These are phyloP conservation scores for Moesziomyces antarcticus DNA, from an alignment of 1,284 basidiomycete genomes.

Conservation along the genomic window DNA sequence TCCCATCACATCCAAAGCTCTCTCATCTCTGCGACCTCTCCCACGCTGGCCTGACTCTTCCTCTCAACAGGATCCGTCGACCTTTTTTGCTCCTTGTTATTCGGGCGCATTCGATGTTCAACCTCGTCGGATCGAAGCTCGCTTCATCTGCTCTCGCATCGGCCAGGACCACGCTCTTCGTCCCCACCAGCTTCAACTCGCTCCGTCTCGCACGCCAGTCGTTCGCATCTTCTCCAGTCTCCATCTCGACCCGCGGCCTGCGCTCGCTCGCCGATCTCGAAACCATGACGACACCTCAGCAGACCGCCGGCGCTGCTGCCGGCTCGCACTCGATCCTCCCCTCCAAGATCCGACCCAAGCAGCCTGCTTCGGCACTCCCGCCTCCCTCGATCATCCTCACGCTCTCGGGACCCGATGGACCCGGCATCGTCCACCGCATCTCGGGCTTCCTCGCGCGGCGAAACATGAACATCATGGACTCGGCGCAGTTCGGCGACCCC, in stretches of 20 bases:
- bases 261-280: slow-evolving; percentile 56
- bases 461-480: slow-evolving; percentile 65
- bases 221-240: background rate
- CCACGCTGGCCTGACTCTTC: background rate
- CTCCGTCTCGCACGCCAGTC: slow-evolving; percentile 8
- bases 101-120: slow-evolving; percentile 29
- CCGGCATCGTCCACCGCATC: slow-evolving; percentile 61
- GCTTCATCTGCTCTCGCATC: slow-evolving; percentile 26
- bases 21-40: background rate
- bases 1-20: background rate
- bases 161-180: slow-evolving; percentile 1
- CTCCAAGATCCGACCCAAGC: slow-evolving; percentile 39
- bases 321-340: slow-evolving; percentile 36
- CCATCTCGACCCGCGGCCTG: slow-evolving; percentile 26
- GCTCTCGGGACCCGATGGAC: slow-evolving; percentile 62
- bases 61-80: background rate
- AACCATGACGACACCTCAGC: slow-evolving; percentile 30
- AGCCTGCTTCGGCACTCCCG: slow-evolving; percentile 69
- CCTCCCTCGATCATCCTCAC: slow-evolving; percentile 63
- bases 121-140: slow-evolving; percentile 31
- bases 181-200: slow-evolving; percentile 2
- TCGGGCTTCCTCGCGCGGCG: slow-evolving; percentile 59
- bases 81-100: too few relatives aligned
- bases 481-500: slow-evolving; percentile 63
- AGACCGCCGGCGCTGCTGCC: slow-evolving; percentile 66